A percentile compares a stretch with the other conserved stretches of the same genome.
phyloP scores from a whole-genome alignment of 2,329 filamentous ascomycete genomes.

The Xylaria sp. region DNA sequence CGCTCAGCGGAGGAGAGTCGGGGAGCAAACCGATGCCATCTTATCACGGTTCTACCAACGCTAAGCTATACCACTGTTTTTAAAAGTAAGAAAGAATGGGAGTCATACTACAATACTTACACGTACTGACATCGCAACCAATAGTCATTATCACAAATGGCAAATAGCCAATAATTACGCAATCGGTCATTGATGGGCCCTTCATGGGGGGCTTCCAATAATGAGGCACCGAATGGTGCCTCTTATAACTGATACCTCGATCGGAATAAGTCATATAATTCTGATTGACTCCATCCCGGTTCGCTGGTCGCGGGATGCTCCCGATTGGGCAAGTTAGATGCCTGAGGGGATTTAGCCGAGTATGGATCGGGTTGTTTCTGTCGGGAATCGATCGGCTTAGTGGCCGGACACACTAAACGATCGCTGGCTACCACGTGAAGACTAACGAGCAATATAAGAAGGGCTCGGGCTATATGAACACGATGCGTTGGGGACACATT shows the following conservation, averaged over 20 bases:
- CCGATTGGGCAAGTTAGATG: not conserved
- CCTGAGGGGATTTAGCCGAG: not conserved
- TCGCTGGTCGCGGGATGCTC: not conserved
- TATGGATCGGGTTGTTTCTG: not conserved
- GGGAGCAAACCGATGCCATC: constrained; percentile 24
- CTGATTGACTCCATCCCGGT: not conserved
- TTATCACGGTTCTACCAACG: constrained; percentile 17
- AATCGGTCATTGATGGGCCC: not conserved
- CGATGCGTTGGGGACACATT: not conserved
- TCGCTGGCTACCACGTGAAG: not conserved
- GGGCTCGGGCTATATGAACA: not conserved
- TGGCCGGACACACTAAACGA: not conserved
- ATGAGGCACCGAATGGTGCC: not conserved
- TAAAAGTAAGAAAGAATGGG: not conserved
- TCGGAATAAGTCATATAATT: not conserved
- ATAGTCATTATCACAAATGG: not conserved
- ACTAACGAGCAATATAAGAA: not conserved
- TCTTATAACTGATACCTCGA: not conserved
- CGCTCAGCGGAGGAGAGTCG: constrained; percentile 5
- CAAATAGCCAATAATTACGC: not conserved
- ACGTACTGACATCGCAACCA: not conserved
- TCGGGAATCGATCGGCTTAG: not conserved
- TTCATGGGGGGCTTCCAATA: not conserved
- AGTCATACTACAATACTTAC: too few species aligned
- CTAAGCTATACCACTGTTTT: not conserved